Base-by-base conservation (phyloP, 768 basidiomycete genomes). In the Lanmaoa pseudosensibilis region DNA sequence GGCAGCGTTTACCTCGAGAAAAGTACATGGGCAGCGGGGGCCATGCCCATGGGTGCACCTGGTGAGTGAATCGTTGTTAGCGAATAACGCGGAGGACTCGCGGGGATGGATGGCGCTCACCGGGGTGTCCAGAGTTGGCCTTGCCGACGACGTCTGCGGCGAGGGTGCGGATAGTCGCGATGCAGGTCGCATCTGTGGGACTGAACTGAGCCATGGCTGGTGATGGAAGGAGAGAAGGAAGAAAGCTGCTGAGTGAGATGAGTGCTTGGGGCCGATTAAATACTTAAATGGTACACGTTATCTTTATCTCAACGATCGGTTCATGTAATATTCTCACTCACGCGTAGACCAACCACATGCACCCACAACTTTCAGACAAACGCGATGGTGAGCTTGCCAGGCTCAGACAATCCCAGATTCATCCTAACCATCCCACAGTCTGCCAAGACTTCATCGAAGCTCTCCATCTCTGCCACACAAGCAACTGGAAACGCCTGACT, bases 41-140 rank as follows among this genome's bases (percentile, higher is more conserved):
- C 92, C 89, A 94, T 84, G 63, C 92, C 94, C 92, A 96, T 88
- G 27, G 94, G 94, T 40, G 94, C 94, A 73, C 92, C 92, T 90
- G 63, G 43, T 6, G 33, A 13, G 23, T 1, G 25, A 8, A 40
- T 39, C 12, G 46, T 36, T 46, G 57, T 61, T 46, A 52, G 43
- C 46, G 43, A 65, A 60, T 19, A 30, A 32, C 10, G 18, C 4
- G 19, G 23, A 1, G 18, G 32, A 32, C 25, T 50, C 16, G 33
- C 5, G 5, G 5, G 4, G 15, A 11, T 11, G 15, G 40, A 41
- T 12, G 21, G n/a, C 5, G 12, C 48, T 54, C 19, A 62, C 92
- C 92, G 59, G 92, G 94, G 74, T 95, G 94, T 55, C 94, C 94
- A 64, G 92, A 94, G 84, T 96, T 96, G 67, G 93, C 89, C 76